phyloP scores from a whole-genome alignment of 2,329 filamentous ascomycete genomes.

The Helotiales sp. region DNA sequence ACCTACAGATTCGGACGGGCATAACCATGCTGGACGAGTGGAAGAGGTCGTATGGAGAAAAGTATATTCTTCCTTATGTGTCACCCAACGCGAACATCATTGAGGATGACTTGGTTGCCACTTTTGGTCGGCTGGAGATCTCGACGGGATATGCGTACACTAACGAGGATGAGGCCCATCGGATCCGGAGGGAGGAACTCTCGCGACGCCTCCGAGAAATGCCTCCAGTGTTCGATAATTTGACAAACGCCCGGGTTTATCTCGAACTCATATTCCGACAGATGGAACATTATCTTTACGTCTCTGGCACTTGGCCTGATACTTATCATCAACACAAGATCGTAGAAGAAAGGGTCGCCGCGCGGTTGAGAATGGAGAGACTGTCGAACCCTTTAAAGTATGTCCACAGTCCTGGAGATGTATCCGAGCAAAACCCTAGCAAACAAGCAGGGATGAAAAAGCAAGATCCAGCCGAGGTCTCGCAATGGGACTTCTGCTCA shows the following conservation, averaged over 20 bases:
- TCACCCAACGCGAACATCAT: constrained; percentile 20
- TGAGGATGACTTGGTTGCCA: constrained; percentile 62
- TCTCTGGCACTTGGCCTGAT: neutral
- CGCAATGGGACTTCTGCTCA: neutral
- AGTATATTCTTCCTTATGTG: neutral
- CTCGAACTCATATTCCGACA: constrained; percentile 23
- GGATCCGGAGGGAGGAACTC: neutral
- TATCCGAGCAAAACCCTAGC: neutral
- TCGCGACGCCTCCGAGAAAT: constrained; percentile 4
- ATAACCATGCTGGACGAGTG: constrained; percentile 37
- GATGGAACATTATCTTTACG: constrained; percentile 11
- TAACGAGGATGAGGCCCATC: neutral
- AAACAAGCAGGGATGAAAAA: neutral
- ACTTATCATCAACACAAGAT: neutral
- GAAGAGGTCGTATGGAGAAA: constrained; percentile 22
- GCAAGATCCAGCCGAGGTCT: neutral
- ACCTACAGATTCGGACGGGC: constrained; percentile 21
- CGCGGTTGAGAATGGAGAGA: neutral
- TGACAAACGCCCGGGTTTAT: constrained; percentile 22
- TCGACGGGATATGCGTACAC: constrained; percentile 55
- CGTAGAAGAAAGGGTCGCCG: neutral
- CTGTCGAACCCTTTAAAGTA: neutral
- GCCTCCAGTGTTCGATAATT: constrained; percentile 17
- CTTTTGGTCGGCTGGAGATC: constrained; percentile 64
- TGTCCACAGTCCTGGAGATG: neutral